These are phyloP conservation scores for Ophiostoma ulmi DNA, from an alignment of 2,329 filamentous ascomycete species.

Conservation along the genomic window DNA sequence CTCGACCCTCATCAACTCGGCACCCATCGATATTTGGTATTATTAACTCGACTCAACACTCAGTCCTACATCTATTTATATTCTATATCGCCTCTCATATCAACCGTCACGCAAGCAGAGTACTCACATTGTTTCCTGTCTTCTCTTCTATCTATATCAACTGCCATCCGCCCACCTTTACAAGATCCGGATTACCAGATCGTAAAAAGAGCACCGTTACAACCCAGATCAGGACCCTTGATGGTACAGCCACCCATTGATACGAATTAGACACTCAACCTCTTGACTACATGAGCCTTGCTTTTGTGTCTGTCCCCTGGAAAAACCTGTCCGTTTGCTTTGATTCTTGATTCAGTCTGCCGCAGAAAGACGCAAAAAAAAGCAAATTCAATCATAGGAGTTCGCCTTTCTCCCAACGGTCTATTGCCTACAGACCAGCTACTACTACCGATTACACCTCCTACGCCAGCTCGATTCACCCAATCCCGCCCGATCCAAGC, in stretches of 20 bases:
- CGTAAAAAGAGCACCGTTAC: background rate
- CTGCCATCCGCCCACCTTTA: conserved; percentile 1
- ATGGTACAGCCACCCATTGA: conserved; percentile 2
- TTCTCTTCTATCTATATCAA: background rate
- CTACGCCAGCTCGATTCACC: conserved; percentile 7
- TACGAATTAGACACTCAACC: background rate
- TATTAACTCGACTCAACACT: background rate
- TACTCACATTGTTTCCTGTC: background rate
- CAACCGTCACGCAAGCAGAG: background rate
- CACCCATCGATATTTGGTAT: background rate
- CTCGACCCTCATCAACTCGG: background rate
- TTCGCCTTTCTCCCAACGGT: background rate
- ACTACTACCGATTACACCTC: background rate
- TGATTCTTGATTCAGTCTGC: background rate
- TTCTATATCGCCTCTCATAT: background rate
- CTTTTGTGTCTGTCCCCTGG: background rate
- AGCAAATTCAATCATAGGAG: background rate
- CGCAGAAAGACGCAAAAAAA: background rate
- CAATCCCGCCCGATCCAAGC: background rate
- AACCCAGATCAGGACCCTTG: background rate
- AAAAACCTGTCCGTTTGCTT: background rate
- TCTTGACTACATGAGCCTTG: background rate
- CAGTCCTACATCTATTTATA: background rate
- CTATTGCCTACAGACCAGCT: background rate
- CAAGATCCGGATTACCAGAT: background rate